A percentile compares a stretch with the other conserved stretches of the same genome.
Evolutionary conservation across 257 asterid genomes (phyloP).

Genomic region (Verbascum thapsus): DNA sequence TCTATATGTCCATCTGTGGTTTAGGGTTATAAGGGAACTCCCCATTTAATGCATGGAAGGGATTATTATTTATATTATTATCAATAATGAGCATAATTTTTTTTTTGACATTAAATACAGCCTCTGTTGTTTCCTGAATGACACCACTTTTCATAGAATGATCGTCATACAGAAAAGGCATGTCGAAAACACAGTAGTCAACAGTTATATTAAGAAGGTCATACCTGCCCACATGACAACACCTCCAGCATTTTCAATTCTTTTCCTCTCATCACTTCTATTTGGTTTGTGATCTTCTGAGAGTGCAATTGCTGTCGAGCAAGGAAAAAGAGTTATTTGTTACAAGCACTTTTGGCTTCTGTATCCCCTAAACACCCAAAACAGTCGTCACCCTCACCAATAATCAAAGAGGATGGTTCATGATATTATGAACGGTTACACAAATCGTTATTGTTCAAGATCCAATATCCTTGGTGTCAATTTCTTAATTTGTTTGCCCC

Average conservation of each 20-base stretch:
- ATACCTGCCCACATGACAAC: constrained; percentile 99
- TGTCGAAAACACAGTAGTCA: neutral
- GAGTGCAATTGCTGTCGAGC: constrained; percentile 80
- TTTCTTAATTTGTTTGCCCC: constrained; percentile 3
- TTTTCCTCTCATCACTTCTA: constrained; percentile 92
- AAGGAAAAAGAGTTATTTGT: constrained; percentile 28
- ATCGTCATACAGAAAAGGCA: constrained; percentile 15
- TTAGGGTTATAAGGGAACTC: constrained; percentile 11
- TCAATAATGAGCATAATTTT: constrained; percentile 4
- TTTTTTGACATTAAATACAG: neutral
- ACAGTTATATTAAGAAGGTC: constrained; percentile 22
- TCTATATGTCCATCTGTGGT: constrained; percentile 6
- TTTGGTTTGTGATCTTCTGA: constrained; percentile 99
- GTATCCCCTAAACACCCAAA: constrained; percentile 2
- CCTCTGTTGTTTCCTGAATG: neutral
- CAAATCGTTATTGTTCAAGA: constrained; percentile 9
- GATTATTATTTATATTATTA: neutral
- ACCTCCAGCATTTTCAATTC: constrained; percentile 99
- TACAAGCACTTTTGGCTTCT: constrained; percentile 8
- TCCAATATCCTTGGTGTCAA: constrained; percentile 16
- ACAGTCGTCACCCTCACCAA: constrained; percentile 2
- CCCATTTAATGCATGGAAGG: constrained; percentile 11
- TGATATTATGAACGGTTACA: constrained; percentile 4
- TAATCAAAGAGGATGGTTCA: neutral
- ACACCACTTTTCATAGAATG: constrained; percentile 14